phyloP scores from a whole-genome alignment of 1,284 basidiomycete species.

The Rhodotorula sp. region DNA sequence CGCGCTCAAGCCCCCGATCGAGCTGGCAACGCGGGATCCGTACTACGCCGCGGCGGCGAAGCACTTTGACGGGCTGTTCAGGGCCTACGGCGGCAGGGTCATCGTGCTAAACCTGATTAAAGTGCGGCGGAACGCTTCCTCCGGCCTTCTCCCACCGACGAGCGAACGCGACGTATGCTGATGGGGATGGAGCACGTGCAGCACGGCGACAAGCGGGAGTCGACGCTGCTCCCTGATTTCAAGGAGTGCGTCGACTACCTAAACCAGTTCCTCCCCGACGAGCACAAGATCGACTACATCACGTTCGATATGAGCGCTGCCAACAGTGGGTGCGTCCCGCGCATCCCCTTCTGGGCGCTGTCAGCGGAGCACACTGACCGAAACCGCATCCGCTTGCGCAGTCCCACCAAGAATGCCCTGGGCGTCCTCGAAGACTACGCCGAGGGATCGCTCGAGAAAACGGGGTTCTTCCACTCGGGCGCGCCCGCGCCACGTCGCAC shows the following conservation, averaged over 20 bases:
- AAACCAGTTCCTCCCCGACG: conserved; percentile 89
- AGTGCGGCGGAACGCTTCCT: conserved; percentile 57
- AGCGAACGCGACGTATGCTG: background rate
- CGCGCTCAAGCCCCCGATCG: conserved; percentile 93
- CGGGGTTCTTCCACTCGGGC: conserved; percentile 84
- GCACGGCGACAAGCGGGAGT: conserved; percentile 68
- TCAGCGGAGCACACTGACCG: too few relatives aligned
- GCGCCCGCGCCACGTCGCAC: conserved; percentile 43
- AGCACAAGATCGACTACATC: conserved; percentile 84
- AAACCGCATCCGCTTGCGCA: too few relatives aligned
- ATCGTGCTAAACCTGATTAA: conserved; percentile 97
- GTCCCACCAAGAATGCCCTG: conserved; percentile 79
- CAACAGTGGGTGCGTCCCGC: conserved; percentile 21
- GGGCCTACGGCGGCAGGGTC: conserved; percentile 85
- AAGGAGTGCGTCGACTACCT: conserved; percentile 89
- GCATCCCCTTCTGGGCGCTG: background rate
- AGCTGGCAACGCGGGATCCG: conserved; percentile 66
- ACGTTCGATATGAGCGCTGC: conserved; percentile 82
- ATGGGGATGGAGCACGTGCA: conserved; percentile 51
- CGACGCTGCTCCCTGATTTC: conserved; percentile 90
- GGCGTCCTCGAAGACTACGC: conserved; percentile 93
- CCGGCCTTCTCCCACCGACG: background rate
- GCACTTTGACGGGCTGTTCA: conserved; percentile 91
- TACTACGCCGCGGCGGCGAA: conserved; percentile 90
- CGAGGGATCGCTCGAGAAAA: conserved; percentile 87